Conservation (phyloP, 2,329 filamentous ascomycete genomes). For the Scortechinia acanthostroma region DNA sequence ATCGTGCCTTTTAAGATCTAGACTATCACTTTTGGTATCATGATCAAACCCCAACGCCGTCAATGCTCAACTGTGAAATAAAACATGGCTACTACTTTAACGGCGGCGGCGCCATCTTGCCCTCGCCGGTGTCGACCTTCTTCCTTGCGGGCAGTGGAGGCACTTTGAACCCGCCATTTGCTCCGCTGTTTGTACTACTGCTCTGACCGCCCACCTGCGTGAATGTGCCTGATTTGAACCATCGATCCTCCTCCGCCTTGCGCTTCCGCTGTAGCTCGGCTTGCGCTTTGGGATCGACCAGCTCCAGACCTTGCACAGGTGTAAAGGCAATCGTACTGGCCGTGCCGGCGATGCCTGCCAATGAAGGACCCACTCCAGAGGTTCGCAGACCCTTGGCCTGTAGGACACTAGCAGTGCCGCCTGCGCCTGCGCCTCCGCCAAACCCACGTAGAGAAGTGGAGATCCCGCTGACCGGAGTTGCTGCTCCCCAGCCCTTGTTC, state of each 20-base stretch:
- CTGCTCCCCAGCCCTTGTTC: slow-evolving; percentile 86
- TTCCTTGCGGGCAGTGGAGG: slow-evolving; percentile 70
- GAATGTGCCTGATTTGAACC: slow-evolving; percentile 96
- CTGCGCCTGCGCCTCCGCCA: slow-evolving; percentile 48
- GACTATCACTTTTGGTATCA: too few species aligned
- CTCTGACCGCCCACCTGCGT: slow-evolving; percentile 64
- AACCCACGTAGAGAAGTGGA: slow-evolving; percentile 80
- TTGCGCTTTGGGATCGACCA: slow-evolving; percentile 87
- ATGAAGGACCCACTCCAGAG: slow-evolving; percentile 71
- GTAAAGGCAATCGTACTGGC: slow-evolving; percentile 87
- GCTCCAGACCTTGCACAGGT: slow-evolving; percentile 85
- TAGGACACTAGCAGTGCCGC: slow-evolving; percentile 45
- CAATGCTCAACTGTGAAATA: too few species aligned
- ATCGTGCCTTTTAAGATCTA: too few species aligned
- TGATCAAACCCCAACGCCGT: too few species aligned
- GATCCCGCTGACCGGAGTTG: slow-evolving; percentile 53
- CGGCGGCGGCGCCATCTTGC: slow-evolving; percentile 28
- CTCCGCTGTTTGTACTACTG: slow-evolving; percentile 2
- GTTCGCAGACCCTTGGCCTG: slow-evolving; percentile 69
- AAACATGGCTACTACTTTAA: not conserved
- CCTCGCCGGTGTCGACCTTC: slow-evolving; percentile 58
- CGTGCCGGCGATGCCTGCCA: slow-evolving; percentile 47
- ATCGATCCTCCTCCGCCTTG: slow-evolving; percentile 88
- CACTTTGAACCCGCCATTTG: slow-evolving; percentile 65
- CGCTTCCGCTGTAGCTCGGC: slow-evolving; percentile 83